Evolutionary conservation across 2,329 filamentous ascomycete species (phyloP).

Genomic region (Exserohilum rostratum): DNA sequence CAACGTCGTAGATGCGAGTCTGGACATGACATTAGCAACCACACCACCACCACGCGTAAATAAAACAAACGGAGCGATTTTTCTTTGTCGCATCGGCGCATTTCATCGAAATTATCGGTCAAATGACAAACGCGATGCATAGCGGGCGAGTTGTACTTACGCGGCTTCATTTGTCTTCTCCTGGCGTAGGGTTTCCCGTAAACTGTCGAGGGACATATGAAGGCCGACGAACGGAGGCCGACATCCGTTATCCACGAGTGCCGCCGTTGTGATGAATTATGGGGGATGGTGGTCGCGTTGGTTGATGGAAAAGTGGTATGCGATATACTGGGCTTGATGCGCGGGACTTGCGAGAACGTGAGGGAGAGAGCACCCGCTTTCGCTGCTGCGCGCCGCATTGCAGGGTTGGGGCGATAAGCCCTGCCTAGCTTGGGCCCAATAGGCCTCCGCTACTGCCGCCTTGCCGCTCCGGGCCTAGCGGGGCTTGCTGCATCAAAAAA

Average conservation of each 20-base stretch:
- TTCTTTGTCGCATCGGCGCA: conserved; percentile 46
- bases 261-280: conserved; percentile 49
- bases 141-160: conserved; percentile 45
- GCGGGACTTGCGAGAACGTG: conserved; percentile 34
- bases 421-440: conserved; percentile 23
- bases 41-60: conserved; percentile 45
- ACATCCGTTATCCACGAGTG: conserved; percentile 57
- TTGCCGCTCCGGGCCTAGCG: conserved; percentile 24
- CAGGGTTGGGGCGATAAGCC: conserved; percentile 32
- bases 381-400: conserved; percentile 21
- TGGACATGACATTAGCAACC: conserved; percentile 56
- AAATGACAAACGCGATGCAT: conserved; percentile 25
- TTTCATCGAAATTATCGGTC: conserved; percentile 18
- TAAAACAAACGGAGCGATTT: conserved; percentile 50
- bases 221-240: conserved; percentile 47
- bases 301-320: conserved; percentile 45
- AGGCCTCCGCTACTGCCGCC: conserved; percentile 9
- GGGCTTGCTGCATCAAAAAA: conserved; percentile 27
- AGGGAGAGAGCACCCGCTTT: conserved; percentile 24
- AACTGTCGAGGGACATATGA: conserved; percentile 57
- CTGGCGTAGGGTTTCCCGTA: conserved; percentile 49
- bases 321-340: conserved; percentile 38
- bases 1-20: conserved; percentile 64
- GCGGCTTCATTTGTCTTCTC: conserved; percentile 52
- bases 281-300: conserved; percentile 31